A percentile compares a stretch with the other conserved stretches of the same genome.
Evolutionary conservation across 2,329 filamentous ascomycete genomes (phyloP).

Genomic region (Fusarium sp.): DNA sequence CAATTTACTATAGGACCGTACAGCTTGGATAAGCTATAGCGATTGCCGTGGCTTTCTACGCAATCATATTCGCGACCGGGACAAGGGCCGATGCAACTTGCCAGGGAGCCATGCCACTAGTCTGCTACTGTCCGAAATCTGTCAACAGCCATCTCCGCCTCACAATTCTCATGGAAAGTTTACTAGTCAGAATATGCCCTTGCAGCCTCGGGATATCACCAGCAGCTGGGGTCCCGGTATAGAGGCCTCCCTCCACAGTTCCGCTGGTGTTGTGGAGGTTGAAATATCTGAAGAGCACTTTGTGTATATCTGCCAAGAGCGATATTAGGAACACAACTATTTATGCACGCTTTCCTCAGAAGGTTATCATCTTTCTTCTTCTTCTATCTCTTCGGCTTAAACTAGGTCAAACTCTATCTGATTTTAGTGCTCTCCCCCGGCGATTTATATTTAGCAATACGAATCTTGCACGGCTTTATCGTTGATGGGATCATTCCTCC

Average conservation of each 20-base stretch:
- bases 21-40: slow-evolving; percentile 7
- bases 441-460: too few species aligned
- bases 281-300: too few species aligned
- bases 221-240: slow-evolving; percentile 7
- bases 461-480: too few species aligned
- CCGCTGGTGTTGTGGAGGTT: too few species aligned
- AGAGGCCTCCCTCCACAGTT: not conserved
- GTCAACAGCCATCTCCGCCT: not conserved
- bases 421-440: too few species aligned
- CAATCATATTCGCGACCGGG: not conserved
- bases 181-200: not conserved
- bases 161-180: slow-evolving; percentile 5
- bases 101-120: slow-evolving; percentile 5
- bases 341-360: too few species aligned
- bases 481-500: too few species aligned
- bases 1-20: slow-evolving; percentile 4
- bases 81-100: slow-evolving; percentile 3
- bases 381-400: too few species aligned
- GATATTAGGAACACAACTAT: too few species aligned
- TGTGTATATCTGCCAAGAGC: too few species aligned
- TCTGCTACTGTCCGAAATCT: slow-evolving; percentile 9
- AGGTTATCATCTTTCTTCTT: too few species aligned
- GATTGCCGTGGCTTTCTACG: not conserved
- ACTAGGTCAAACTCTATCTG: too few species aligned
- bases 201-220: slow-evolving; percentile 4